Evolutionary conservation across 768 basidiomycete species (phyloP), one percentile per base, ranked within the genome.

Genomic region (Hydnomerulius pinastri): DNA sequence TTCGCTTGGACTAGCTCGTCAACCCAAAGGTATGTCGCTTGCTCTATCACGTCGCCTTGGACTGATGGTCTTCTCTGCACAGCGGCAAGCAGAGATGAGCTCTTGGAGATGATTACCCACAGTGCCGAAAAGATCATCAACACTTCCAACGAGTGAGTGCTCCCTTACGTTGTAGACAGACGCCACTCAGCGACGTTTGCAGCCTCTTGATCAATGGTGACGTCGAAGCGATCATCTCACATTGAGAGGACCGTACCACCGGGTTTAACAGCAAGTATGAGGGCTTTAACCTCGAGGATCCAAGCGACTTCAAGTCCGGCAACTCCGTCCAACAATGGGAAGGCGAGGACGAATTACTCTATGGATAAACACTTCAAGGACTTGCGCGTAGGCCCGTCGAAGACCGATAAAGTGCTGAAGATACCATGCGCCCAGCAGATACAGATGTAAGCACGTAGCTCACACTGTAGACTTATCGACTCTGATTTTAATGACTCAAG

Each of bases 111-210:
- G 93, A 98, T 99, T 51, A 87, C 94, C 6, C 93, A 96, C 61
- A 95, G 97, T 17, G 96, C 94, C 0, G 96, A 98, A 67, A 90
- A 92, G 69, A 98, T 99, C 49, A 94, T 98, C 67, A 96, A 87
- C 63, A 75, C 85, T 4, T 67, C 70, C 0, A 86, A 90, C 12
- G 82, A 84, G 90, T 92, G 49, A 54, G 87, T 71, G 11, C 10
- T 11, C 4, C 9, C 35, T 30, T 32, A 15, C 1, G 18, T 4
- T 25, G 33, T 50, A 25, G 15, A 9, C 28, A 11, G 20, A 41
- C 24, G 17, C 49, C 15, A 17, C 46, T 40, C 27, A 59, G 7
- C 6, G 27, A 13, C 18, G 25, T 33, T 4, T 13, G 24, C 50
- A 94, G 92, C 33, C 68, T 86, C 48, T 65, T 88, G 53, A 78